Base-by-base conservation (phyloP, 2,329 filamentous ascomycete genomes). In the Neofusicoccum ribis region DNA sequence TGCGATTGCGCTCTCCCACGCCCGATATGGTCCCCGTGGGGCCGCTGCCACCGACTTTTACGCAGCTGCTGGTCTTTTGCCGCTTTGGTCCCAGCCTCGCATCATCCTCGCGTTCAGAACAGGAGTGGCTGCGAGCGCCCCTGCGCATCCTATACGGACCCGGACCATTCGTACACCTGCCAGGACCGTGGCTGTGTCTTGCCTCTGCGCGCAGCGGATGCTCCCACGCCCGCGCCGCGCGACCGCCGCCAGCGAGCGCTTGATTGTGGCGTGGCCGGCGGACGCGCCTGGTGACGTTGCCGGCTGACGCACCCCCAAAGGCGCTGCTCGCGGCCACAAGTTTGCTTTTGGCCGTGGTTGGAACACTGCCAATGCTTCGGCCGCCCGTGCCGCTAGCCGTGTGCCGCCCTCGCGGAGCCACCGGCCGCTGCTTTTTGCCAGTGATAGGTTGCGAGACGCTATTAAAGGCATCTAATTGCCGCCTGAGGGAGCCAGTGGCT, bases 321-420 rank as follows among this genome's bases (percentile, higher is more conserved):
- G 37, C 39, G 39, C 11, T 34, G 14, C 23, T 5, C 39, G 5
- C 54, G 54, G 54, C 54, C 54, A 58, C 54, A 39, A 44, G 39
- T 44, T 58, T 58, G 39, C 39, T 58, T 58, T 56, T 43, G 52
- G 36, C 17, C 37, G 34, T 39, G 39, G 20, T 34, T 60, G 31
- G 43, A 47, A 47, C 27, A 23, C 31, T 31, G 56, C 56, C 56
- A 60, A 39, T 60, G 56, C 56, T 60, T 47, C 56, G 56, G 43
- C 41, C 56, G 12, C n/a, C n/a, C 56, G 56, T 37, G 56, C 56
- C 56, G 56, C 56, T 60, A 60, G 56, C 56, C 56, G 56, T 36
- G 54, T 59, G 39, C 41, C 54, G 41, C 39, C 27, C 23, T 43
- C 52, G 52, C 54, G 23, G 23, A 31, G 27, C 27, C 27, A 31